Conservation (phyloP, 2,329 filamentous ascomycete genomes). For the Aureobasidium mangrovei region DNA sequence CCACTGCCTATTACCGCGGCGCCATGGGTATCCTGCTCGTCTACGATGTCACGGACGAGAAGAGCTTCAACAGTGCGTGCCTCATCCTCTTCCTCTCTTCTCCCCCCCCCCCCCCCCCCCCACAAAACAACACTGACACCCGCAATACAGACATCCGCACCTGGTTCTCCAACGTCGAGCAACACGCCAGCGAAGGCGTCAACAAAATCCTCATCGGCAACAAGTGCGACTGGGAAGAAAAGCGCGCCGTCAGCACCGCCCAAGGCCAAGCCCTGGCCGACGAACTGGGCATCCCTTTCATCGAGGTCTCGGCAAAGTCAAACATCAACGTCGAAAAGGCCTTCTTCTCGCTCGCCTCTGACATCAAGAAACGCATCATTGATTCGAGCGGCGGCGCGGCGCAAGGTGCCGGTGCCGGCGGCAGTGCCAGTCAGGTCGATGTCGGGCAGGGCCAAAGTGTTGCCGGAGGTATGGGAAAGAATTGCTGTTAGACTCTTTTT, state of each 20-base stretch:
- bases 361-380: conserved; percentile 98
- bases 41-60: conserved; percentile 96
- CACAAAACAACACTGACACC: conserved; percentile 8
- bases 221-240: conserved; percentile 99
- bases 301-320: conserved; percentile 96
- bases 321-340: conserved; percentile 99
- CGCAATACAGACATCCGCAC: conserved; percentile 75
- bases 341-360: conserved; percentile 87
- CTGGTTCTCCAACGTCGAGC: conserved; percentile 98
- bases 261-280: conserved; percentile 88
- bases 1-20: conserved; percentile 94
- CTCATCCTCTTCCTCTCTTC: not conserved
- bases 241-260: conserved; percentile 87
- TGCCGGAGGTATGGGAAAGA: conserved; percentile 28
- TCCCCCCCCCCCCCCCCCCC: conserved; percentile 5
- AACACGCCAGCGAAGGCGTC: conserved; percentile 95
- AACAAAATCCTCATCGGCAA: conserved; percentile 99
- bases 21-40: conserved; percentile 97
- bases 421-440: conserved; percentile 18
- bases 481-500: conserved; percentile 56
- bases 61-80: conserved; percentile 82
- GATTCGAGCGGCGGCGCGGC: conserved; percentile 49
- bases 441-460: conserved; percentile 23
- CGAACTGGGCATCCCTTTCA: conserved; percentile 94
- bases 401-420: not conserved